Percentiles rank a stretch among this genome's conserved stretches.
phyloP scores from a whole-genome alignment of 345 rosid genomes.

The Physaria fendleri region DNA sequence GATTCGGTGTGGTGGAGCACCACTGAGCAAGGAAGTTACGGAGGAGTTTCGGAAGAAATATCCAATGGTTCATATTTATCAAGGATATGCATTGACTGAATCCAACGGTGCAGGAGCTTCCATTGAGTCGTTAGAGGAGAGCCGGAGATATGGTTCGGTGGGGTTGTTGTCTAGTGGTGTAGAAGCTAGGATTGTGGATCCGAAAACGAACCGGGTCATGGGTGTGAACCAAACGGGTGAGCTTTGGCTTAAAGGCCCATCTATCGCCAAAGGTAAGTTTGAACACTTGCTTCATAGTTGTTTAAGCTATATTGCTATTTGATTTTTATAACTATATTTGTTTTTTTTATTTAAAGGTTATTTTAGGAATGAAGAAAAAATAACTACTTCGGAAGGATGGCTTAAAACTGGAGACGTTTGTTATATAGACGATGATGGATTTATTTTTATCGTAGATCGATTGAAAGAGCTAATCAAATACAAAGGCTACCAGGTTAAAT shows the following conservation, averaged over 20 bases:
- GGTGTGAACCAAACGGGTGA: conserved; percentile 51
- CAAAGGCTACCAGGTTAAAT: conserved; percentile 75
- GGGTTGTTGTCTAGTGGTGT: conserved; percentile 2
- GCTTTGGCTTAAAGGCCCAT: conserved; percentile 47
- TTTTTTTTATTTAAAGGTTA: conserved; percentile 58
- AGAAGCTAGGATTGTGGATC: neutral
- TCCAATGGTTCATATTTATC: conserved; percentile 49
- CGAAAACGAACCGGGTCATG: neutral
- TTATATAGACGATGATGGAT: conserved; percentile 74
- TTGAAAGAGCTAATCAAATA: conserved; percentile 87
- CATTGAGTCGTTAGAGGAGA: conserved; percentile 55
- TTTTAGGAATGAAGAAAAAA: conserved; percentile 51
- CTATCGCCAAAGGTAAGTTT: conserved; percentile 8
- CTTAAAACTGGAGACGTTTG: conserved; percentile 83
- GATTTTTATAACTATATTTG: no score
- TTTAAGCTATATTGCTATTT: neutral
- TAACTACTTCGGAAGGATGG: conserved; percentile 70
- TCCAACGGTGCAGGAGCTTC: conserved; percentile 72
- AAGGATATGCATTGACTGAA: conserved; percentile 73
- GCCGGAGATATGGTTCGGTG: conserved; percentile 23
- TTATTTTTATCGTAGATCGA: conserved; percentile 66
- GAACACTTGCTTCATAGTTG: no score
- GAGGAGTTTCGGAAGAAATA: conserved; percentile 54
- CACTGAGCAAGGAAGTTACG: conserved; percentile 69
- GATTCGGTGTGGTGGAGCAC: conserved; percentile 67